These are phyloP conservation scores for Meira nashicola DNA, from an alignment of 1,284 basidiomycete species.

Conservation along the genomic window DNA sequence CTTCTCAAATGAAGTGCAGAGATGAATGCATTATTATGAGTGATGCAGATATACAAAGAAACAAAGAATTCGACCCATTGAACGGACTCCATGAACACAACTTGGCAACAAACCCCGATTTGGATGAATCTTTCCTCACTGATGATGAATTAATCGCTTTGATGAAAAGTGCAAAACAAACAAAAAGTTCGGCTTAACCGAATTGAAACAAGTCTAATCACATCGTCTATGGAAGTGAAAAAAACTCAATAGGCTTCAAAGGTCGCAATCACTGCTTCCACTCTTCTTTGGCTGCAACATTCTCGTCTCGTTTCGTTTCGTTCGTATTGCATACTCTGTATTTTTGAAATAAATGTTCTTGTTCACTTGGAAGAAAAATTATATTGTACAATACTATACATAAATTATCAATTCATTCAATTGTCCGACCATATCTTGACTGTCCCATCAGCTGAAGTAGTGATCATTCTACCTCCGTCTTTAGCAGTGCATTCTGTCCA, in stretches of 20 bases:
- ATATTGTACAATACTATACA: no score
- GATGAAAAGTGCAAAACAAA: not conserved
- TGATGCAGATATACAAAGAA: no score
- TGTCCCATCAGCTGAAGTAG: conserved; percentile 66
- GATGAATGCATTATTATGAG: no score
- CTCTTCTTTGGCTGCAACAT: no score
- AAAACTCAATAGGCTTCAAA: no score
- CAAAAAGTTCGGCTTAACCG: conserved; percentile 3
- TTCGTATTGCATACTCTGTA: not conserved
- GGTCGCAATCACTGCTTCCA: no score
- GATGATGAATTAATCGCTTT: conserved; percentile 8
- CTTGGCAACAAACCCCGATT: not conserved
- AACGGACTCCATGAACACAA: conserved; percentile 1
- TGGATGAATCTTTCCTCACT: conserved; percentile 4
- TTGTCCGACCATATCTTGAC: conserved; percentile 38
- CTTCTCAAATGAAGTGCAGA: no score
- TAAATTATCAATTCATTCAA: no score
- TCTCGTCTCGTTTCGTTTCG: no score
- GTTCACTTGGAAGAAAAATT: no score
- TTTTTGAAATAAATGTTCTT: not conserved
- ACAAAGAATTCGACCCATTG: conserved; percentile 6
- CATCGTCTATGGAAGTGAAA: no score
- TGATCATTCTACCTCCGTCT: conserved; percentile 63
- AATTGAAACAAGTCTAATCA: not conserved
- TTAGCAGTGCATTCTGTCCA: conserved; percentile 75